Evolutionary conservation across 2,329 filamentous ascomycete species (phyloP).

Genomic region (Epichloe bromicola): DNA sequence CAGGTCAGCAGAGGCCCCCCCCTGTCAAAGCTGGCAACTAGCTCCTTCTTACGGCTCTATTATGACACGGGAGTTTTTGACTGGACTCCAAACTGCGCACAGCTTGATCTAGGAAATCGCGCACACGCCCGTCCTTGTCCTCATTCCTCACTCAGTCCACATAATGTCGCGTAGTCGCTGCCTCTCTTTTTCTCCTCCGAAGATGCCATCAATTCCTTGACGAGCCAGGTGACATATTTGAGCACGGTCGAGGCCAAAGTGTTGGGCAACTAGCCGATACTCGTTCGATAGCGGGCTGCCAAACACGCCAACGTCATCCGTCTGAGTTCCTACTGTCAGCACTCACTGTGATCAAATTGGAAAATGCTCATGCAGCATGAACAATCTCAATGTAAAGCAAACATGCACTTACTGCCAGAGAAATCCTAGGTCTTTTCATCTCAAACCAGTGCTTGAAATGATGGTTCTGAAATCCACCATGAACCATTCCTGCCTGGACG

Average conservation of each 20-base stretch:
- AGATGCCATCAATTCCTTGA: constrained; percentile 51
- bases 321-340: constrained; percentile 32
- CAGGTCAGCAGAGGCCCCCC: no score
- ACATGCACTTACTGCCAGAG: constrained; percentile 50
- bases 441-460: constrained; percentile 66
- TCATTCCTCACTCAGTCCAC: constrained; percentile 21
- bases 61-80: no score
- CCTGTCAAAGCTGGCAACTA: no score
- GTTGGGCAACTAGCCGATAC: constrained; percentile 56
- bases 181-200: constrained; percentile 51
- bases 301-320: constrained; percentile 75
- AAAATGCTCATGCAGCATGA: neutral
- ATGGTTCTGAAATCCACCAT: constrained; percentile 52
- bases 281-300: constrained; percentile 65
- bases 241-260: constrained; percentile 44
- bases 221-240: constrained; percentile 43
- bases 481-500: constrained; percentile 60
- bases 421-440: constrained; percentile 44
- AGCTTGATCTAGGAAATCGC: no score
- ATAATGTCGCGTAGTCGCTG: constrained; percentile 37
- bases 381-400: neutral
- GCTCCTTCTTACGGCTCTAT: no score
- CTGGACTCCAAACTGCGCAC: no score
- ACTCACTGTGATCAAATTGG: neutral
- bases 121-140: neutral